phyloP scores from a whole-genome alignment of 306 rosid genomes.

The Cicer judaicum region DNA sequence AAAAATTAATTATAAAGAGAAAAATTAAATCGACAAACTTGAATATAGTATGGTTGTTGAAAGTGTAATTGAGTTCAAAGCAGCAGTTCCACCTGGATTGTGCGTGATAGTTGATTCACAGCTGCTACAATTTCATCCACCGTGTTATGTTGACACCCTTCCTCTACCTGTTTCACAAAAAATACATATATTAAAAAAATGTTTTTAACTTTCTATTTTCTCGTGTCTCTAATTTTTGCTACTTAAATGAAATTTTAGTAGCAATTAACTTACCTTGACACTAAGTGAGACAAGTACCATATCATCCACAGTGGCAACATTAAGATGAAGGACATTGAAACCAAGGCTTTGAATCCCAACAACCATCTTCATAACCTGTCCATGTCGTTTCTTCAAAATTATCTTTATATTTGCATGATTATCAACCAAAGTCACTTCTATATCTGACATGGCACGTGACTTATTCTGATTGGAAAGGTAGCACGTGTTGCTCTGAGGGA shows the following conservation, averaged over 20 bases:
- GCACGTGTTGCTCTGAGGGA: slow-evolving; percentile 57
- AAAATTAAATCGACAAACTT: no score
- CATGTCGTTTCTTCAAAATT: slow-evolving; percentile 57
- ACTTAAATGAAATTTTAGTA: no score
- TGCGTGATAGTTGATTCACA: slow-evolving; percentile 68
- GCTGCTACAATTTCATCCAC: slow-evolving; percentile 90
- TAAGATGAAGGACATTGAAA: slow-evolving; percentile 79
- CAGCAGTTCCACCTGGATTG: slow-evolving; percentile 41
- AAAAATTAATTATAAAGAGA: no score
- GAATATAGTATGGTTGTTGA: no score
- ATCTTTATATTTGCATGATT: slow-evolving; percentile 84
- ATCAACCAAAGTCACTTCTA: slow-evolving; percentile 87
- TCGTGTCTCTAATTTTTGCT: no score
- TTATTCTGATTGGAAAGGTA: slow-evolving; percentile 25
- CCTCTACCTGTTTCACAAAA: slow-evolving; percentile 67
- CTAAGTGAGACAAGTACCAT: slow-evolving; percentile 77
- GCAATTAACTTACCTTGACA: slow-evolving; percentile 56
- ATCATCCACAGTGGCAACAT: slow-evolving; percentile 64
- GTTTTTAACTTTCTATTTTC: background rate
- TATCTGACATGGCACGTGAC: slow-evolving; percentile 59
- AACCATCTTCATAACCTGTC: slow-evolving; percentile 70
- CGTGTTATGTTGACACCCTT: slow-evolving; percentile 65
- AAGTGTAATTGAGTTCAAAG: no score
- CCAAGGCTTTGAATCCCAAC: slow-evolving; percentile 67
- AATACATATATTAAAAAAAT: background rate